These are phyloP conservation scores for Backusella tarrabulga DNA, from an alignment of 192 early-diverging fungal genomes.

Conservation along the genomic window DNA sequence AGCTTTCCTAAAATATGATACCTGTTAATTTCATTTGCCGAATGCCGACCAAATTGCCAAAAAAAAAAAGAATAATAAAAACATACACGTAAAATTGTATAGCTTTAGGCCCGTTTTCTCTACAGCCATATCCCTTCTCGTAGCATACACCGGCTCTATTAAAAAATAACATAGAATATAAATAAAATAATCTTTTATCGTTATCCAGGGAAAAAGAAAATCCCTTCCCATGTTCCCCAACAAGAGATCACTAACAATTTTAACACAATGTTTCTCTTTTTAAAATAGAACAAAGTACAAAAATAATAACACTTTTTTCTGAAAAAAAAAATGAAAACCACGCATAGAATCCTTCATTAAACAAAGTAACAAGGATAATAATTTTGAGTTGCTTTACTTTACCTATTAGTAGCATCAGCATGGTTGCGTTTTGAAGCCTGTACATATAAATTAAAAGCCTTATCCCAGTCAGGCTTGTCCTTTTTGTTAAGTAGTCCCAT, in stretches of 20 bases:
- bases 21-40: not conserved
- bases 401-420: constrained; percentile 58
- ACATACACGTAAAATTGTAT: constrained; percentile 64
- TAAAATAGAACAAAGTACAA: not conserved
- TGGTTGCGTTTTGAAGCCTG: constrained; percentile 66
- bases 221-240: not conserved
- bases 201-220: not conserved
- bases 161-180: not conserved
- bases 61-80: not conserved
- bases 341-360: not conserved
- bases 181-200: not conserved
- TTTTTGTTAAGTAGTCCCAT: constrained; percentile 57
- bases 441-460: constrained; percentile 60
- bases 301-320: not conserved
- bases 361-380: not conserved
- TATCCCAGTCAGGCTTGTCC: constrained; percentile 59
- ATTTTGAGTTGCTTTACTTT: not conserved
- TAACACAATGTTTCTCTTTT: not conserved
- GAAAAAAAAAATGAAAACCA: not conserved
- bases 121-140: constrained; percentile 61
- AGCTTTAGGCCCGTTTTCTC: constrained; percentile 50
- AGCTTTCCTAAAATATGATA: constrained; percentile 47
- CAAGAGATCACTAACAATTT: not conserved
- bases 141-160: constrained; percentile 51
- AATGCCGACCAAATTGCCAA: constrained; percentile 3